phyloP scores from a whole-genome alignment of 768 basidiomycete genomes.

The Phlebiopsis flavidoalba region DNA sequence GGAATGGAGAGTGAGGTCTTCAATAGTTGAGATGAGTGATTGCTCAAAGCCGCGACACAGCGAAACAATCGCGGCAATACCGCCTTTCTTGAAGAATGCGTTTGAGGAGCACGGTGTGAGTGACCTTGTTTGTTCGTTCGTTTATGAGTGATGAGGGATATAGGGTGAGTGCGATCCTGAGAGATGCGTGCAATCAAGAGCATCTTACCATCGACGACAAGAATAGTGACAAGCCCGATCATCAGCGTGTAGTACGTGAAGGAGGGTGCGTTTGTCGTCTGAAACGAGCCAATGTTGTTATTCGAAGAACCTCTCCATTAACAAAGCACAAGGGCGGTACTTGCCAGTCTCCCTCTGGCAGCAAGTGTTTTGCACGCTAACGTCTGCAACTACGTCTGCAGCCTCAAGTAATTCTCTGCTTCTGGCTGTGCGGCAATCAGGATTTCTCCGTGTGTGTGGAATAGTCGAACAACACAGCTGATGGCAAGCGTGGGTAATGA shows the following conservation, averaged over 20 bases:
- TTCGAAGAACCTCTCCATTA: too few relatives aligned
- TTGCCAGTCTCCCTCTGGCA: slow-evolving; percentile 32
- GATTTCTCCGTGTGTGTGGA: slow-evolving; percentile 76
- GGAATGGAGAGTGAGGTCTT: slow-evolving; percentile 41
- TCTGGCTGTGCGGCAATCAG: slow-evolving; percentile 70
- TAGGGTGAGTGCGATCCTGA: background rate
- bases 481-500: background rate
- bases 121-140: slow-evolving; percentile 63
- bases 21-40: slow-evolving; percentile 52
- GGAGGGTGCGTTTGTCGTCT: slow-evolving; percentile 37
- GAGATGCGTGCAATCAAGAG: background rate
- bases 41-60: slow-evolving; percentile 53
- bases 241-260: slow-evolving; percentile 52
- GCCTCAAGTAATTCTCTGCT: slow-evolving; percentile 71
- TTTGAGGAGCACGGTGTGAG: slow-evolving; percentile 83
- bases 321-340: background rate
- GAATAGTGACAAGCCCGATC: slow-evolving; percentile 43
- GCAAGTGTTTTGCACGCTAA: slow-evolving; percentile 73
- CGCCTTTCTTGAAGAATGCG: slow-evolving; percentile 66
- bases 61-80: slow-evolving; percentile 60
- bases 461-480: slow-evolving; percentile 86
- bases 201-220: slow-evolving; percentile 57
- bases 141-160: slow-evolving; percentile 40
- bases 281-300: slow-evolving; percentile 5
- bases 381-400: slow-evolving; percentile 61